These are phyloP conservation scores for Avena atlantica DNA, from an alignment of 176 grass and related monocot species.

Conservation along the genomic window DNA sequence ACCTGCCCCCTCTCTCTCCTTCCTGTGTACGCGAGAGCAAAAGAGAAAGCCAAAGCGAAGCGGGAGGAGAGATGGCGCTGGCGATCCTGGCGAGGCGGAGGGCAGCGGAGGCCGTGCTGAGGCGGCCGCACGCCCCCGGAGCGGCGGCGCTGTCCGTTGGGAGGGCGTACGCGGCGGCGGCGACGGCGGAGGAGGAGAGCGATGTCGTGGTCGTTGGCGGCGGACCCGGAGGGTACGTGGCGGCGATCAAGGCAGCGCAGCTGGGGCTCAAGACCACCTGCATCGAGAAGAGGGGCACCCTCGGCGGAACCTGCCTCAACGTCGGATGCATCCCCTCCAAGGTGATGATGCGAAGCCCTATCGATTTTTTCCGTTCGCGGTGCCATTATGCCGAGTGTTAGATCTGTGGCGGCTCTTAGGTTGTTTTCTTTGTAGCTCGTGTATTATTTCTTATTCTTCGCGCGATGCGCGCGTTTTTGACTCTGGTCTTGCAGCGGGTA, in stretches of 20 bases:
- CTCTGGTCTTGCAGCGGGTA: background rate
- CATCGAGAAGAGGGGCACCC: constrained; percentile 89
- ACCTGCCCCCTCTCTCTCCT: too few species aligned
- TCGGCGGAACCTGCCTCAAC: constrained; percentile 96
- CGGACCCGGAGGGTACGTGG: constrained; percentile 92
- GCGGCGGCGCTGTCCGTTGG: constrained; percentile 34
- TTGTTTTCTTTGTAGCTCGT: background rate
- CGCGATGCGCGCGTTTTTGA: background rate
- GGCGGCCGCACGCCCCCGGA: constrained; percentile 40
- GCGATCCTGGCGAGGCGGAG: constrained; percentile 69
- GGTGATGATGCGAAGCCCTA: constrained; percentile 43
- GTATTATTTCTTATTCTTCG: background rate
- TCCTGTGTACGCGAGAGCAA: too few species aligned
- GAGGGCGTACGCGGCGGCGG: constrained; percentile 66
- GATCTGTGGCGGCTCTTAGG: background rate
- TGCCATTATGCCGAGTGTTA: background rate
- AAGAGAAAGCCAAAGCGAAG: background rate
- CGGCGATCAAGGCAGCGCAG: constrained; percentile 96
- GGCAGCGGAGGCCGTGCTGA: constrained; percentile 45
- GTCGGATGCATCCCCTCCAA: constrained; percentile 98
- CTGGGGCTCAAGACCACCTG: constrained; percentile 95
- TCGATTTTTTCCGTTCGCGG: background rate
- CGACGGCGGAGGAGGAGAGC: constrained; percentile 70
- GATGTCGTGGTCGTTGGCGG: constrained; percentile 96
- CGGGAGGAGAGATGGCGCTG: constrained; percentile 51